These are phyloP conservation scores for Biscutella laevigata DNA, from an alignment of 441 rosid species.

Conservation along the genomic window DNA sequence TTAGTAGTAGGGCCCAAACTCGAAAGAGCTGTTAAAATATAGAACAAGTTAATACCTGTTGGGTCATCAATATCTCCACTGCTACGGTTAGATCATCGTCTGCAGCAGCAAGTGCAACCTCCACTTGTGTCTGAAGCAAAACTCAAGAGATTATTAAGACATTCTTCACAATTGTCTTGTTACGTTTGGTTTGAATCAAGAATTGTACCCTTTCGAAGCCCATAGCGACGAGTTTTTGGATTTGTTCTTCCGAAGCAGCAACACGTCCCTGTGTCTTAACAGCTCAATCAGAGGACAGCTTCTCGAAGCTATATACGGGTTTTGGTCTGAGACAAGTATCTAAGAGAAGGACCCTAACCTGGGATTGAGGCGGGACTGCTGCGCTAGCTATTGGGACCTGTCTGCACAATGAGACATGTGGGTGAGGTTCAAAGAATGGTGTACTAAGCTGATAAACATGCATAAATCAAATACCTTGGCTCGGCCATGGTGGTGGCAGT, in stretches of 20 bases:
- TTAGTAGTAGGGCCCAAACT: background rate
- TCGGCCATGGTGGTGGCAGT: slow-evolving; percentile 30
- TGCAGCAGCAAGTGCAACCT: slow-evolving; percentile 90
- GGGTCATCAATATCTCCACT: slow-evolving; percentile 90
- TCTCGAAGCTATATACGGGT: background rate
- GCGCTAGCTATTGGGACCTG: slow-evolving; percentile 24
- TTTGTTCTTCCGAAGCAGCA: slow-evolving; percentile 53
- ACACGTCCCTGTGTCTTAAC: slow-evolving; percentile 33
- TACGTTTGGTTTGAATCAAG: background rate
- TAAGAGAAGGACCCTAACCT: slow-evolving; percentile 33
- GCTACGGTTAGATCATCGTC: slow-evolving; percentile 85
- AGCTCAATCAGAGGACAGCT: background rate
- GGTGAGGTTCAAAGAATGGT: background rate
- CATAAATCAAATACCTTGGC: slow-evolving; percentile 40
- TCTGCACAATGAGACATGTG: slow-evolving; percentile 3
- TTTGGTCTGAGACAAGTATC: background rate
- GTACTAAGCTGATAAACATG: background rate
- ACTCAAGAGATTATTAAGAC: too few species aligned
- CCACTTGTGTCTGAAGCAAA: slow-evolving; percentile 91
- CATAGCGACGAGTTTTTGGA: slow-evolving; percentile 78
- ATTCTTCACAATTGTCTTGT: background rate
- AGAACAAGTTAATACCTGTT: slow-evolving; percentile 43
- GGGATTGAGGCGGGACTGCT: slow-evolving; percentile 31
- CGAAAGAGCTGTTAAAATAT: background rate
- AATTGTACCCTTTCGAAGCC: slow-evolving; percentile 76